A percentile compares a stretch with the other conserved stretches of the same genome.
These are phyloP conservation scores for Neoboletus magnificus DNA, from an alignment of 768 basidiomycete genomes.

Conservation along the genomic window DNA sequence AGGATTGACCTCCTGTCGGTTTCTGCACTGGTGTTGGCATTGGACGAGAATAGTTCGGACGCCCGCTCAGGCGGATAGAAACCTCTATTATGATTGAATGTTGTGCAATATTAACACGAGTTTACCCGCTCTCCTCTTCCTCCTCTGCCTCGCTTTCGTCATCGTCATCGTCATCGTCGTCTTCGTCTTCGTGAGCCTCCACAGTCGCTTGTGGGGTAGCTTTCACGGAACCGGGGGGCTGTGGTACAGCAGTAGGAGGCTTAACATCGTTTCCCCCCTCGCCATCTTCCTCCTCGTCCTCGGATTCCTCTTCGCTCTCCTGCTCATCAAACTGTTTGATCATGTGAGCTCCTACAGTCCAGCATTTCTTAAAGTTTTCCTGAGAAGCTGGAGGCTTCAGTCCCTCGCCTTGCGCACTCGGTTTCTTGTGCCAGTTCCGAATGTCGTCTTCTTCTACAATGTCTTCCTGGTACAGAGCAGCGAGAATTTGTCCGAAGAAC, in stretches of 20 bases:
- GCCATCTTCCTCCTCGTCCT: conserved; percentile 24
- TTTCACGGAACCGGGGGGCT: background rate
- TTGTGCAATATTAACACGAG: conserved; percentile 5
- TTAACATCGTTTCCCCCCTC: conserved; percentile 10
- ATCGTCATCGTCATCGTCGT: background rate
- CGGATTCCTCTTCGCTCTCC: conserved; percentile 51
- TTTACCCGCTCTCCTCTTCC: conserved; percentile 17
- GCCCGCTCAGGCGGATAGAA: background rate
- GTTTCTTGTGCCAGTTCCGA: conserved; percentile 74
- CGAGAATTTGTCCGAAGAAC: conserved; percentile 82
- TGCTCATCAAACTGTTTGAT: conserved; percentile 82
- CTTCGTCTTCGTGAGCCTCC: conserved; percentile 8
- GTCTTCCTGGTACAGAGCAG: conserved; percentile 87
- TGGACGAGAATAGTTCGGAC: background rate
- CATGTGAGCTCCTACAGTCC: conserved; percentile 69
- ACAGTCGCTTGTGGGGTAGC: background rate
- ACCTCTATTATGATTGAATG: conserved; percentile 4
- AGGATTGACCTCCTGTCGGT: too few species aligned
- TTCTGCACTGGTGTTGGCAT: background rate
- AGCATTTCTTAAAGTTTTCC: conserved; percentile 64
- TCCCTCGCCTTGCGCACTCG: conserved; percentile 52
- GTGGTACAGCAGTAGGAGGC: background rate
- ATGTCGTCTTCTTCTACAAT: conserved; percentile 89
- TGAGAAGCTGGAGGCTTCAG: conserved; percentile 36
- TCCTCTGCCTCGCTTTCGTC: background rate